Evolutionary conservation across 2,329 filamentous ascomycete species (phyloP), one percentile per base, ranked within the genome.

Genomic region (Cladosporium sp.): DNA sequence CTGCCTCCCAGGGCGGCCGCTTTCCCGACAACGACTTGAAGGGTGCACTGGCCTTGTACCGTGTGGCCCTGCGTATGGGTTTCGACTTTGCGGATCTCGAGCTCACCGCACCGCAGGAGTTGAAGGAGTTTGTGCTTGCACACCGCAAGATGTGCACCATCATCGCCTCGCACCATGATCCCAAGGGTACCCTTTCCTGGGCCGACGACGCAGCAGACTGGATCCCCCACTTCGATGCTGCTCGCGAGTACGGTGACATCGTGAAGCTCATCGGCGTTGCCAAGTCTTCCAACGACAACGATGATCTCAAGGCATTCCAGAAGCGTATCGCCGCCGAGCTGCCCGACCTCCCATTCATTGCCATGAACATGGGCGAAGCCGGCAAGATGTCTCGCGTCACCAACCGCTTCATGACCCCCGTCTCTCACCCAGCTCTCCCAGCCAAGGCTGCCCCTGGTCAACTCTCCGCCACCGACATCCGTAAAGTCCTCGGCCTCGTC

Each of bases 81-180:
- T 83, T 91, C 38, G 93, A 98, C 65, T 98, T 94, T 64, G 78
- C 98, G 19, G 93, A 98, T 66, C 73, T 97, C 7, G 93, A 98
- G 67, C 86, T 97, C 69, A 86, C 88, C 0, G 85, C 91, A 67
- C 85, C 90, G 0, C 82, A 88, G 43, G 73, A 83, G n/a, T 74
- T 94, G 29, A 77, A 96, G 25, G 79, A 84, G 39, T 67, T 62
- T 29, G 61, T 69, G 30, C 56, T 68, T 13, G 53, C 54, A 2
- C 73, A 79, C 12, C 80, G 84, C 49, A 80, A 76, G 55, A 86
- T 88, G 66, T 89, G 88, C 1, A 85, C 83, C 54, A 87, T 98
- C 63, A 95, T 98, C 60, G 90, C 92, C 7, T 98, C 93, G 0
- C 92, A 98, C 66, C 93, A 98, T 66, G 93, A 98, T 65, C 88